Evolutionary conservation across 352 stramenopile species (phyloP).

Genomic region (Pythium coloratum): DNA sequence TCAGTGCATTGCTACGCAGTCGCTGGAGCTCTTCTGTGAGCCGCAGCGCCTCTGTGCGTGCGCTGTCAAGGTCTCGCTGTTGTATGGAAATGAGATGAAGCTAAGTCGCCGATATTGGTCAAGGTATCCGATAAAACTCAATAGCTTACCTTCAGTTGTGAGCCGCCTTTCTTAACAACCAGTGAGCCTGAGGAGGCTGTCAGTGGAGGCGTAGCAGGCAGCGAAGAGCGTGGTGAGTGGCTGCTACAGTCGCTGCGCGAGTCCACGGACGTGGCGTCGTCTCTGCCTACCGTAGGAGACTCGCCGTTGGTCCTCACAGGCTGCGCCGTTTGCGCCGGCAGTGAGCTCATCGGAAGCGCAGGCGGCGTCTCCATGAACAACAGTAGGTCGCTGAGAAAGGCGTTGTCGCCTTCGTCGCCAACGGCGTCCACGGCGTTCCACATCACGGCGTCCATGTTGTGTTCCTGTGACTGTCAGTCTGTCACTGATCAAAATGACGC

Average conservation of each 20-base stretch:
- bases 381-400: constrained; percentile 12
- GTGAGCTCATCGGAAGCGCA: background rate
- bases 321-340: background rate
- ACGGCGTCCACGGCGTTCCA: background rate
- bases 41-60: background rate
- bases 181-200: background rate
- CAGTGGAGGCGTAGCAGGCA: background rate
- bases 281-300: background rate
- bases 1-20: background rate
- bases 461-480: no score
- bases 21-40: constrained; percentile 6
- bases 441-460: background rate
- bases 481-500: no score
- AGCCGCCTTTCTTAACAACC: background rate
- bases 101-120: background rate
- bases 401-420: constrained; percentile 13
- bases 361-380: background rate
- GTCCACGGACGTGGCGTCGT: constrained; percentile 1
- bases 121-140: background rate
- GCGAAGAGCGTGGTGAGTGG: background rate
- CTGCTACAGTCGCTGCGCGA: constrained; percentile 4
- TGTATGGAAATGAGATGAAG: background rate
- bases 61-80: background rate
- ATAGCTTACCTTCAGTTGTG: background rate
- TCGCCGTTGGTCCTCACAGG: background rate